A percentile compares a stretch with the other conserved stretches of the same genome.
Conservation (phyloP, 2,329 filamentous ascomycete species). For the Zasmidium citrigriseum region DNA sequence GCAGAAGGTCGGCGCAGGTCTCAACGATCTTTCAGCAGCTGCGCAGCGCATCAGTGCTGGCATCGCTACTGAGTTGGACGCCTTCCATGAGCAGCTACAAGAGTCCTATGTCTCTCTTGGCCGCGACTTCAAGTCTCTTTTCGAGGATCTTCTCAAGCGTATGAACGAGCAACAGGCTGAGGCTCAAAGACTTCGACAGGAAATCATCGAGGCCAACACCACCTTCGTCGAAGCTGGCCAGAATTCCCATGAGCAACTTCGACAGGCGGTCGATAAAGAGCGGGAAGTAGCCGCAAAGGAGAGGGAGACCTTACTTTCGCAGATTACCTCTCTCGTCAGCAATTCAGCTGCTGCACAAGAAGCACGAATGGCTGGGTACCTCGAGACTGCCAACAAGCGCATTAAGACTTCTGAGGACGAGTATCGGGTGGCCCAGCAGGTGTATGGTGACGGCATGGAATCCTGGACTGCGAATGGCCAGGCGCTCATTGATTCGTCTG, state of each 20-base stretch:
- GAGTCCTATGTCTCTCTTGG: conserved; percentile 80
- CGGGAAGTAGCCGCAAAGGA: conserved; percentile 71
- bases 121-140: conserved; percentile 80
- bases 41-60: conserved; percentile 88
- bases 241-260: conserved; percentile 65
- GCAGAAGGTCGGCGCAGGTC: conserved; percentile 76
- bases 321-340: conserved; percentile 77
- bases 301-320: conserved; percentile 69
- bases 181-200: conserved; percentile 68
- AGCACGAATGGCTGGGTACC: conserved; percentile 64
- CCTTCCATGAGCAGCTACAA: conserved; percentile 84
- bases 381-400: conserved; percentile 64
- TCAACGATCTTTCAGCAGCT: conserved; percentile 78
- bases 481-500: conserved; percentile 68
- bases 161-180: conserved; percentile 76
- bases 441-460: conserved; percentile 72
- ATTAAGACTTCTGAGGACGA: conserved; percentile 53
- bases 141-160: conserved; percentile 76
- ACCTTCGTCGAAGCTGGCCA: conserved; percentile 69
- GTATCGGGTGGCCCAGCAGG: conserved; percentile 55
- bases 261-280: conserved; percentile 74
- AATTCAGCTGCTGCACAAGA: conserved; percentile 74
- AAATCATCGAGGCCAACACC: conserved; percentile 70
- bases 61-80: conserved; percentile 79
- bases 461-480: conserved; percentile 71